phyloP scores from a whole-genome alignment of 176 grass and related monocot species.

The Alopecurus myosuroides region DNA sequence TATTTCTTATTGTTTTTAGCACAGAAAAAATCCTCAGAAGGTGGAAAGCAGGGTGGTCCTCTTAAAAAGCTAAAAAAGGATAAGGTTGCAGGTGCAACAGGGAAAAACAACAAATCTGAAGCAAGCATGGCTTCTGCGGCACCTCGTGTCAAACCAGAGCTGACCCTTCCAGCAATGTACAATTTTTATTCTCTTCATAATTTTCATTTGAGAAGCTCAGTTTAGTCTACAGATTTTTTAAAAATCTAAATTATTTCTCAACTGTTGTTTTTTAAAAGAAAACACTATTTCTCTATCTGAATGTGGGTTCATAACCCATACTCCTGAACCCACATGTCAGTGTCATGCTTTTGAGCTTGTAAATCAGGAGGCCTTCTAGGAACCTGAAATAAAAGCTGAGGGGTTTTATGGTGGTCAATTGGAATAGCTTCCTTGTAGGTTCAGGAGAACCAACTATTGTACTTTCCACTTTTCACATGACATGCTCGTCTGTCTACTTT shows the following conservation, averaged over 20 bases:
- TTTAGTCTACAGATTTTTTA: neutral
- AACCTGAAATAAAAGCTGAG: neutral
- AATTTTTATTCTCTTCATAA: conserved; percentile 8
- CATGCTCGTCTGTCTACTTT: neutral
- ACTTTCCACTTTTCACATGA: neutral
- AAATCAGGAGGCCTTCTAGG: neutral
- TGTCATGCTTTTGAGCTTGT: conserved; percentile 7
- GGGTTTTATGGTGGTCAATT: neutral
- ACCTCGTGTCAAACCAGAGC: conserved; percentile 81
- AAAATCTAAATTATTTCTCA: neutral
- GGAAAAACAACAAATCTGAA: conserved; percentile 70
- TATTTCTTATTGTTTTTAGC: conserved; percentile 26
- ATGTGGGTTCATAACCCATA: neutral
- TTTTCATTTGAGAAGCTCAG: conserved; percentile 10
- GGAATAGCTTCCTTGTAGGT: neutral
- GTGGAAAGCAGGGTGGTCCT: conserved; percentile 78
- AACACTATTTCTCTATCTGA: neutral
- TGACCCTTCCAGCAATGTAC: conserved; percentile 84
- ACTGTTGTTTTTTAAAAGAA: neutral
- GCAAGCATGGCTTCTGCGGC: conserved; percentile 63
- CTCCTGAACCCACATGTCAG: neutral
- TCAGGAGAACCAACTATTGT: neutral
- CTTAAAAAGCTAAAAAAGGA: conserved; percentile 92
- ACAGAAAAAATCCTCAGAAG: conserved; percentile 78
- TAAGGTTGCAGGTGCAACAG: conserved; percentile 63